Base-by-base conservation (phyloP, 495 filamentous ascomycete genomes). In the Entonaema liquescens region DNA sequence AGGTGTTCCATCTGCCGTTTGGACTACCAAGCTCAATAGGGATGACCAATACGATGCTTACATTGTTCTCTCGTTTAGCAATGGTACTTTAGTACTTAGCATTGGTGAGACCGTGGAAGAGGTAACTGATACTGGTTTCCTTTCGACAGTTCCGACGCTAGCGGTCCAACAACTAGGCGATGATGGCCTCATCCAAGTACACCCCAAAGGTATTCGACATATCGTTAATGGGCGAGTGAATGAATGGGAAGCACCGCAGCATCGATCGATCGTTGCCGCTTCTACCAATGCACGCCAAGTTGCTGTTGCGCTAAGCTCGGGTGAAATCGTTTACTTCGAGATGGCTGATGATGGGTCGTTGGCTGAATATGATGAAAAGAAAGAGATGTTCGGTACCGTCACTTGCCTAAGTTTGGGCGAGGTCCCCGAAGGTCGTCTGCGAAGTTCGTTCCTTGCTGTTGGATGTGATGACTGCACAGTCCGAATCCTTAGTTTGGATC, bases 41-140 rank as follows among this genome's bases (percentile, higher is more conserved):
- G 80, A 83, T 13, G 95, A 99, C 74, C 88, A 94, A 68, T 97
- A 88, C 73, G 94, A 99, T 80, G 91, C 88, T 0, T 92, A 92
- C 76, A 87, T 89, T 40, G 78, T 91, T 40, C 85, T 92, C 61
- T 91, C 89, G 5, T 87, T 92, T 62, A 82, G 88, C 26, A 92
- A 92, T 76, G 84, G 85, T 8, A 83, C 96, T 0, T 83, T 98
- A 13, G 93, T 98, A 3, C 84, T 99, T 21, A 93, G 92, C 67
- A 97, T 99, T 64, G 96, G 95, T 9, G 95, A 98, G 77, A 96
- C 93, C 5, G 95, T 99, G 0, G 94, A 97, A 77, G 93, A 98
- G 79, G 94, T 97, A 6, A 92, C 90, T 11, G 92, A 98, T 74
- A 95, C 93, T 31, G 93, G 94, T 0, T 98, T 99, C 74, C 83